Evolutionary conservation across 257 asterid species (phyloP).

Genomic region (Thymus mandschuricus): DNA sequence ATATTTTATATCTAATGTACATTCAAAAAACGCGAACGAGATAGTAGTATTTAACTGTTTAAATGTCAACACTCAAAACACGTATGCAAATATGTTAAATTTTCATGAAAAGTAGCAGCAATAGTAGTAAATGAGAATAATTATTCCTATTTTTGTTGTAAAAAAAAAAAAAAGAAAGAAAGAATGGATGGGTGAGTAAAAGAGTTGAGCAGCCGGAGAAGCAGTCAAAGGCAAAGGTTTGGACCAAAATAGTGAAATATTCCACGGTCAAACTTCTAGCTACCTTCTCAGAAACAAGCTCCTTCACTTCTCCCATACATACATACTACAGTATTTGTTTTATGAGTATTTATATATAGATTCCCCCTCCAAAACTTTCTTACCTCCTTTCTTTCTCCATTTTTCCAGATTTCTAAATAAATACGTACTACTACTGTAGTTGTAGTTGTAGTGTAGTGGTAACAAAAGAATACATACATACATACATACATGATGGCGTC

Average conservation of each 20-base stretch:
- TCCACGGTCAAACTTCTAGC: conserved; percentile 46
- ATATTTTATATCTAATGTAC: too few relatives aligned
- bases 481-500: conserved; percentile 17
- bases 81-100: too few relatives aligned
- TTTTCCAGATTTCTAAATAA: background rate
- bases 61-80: too few relatives aligned
- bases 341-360: background rate
- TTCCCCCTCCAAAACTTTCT: conserved; percentile 16
- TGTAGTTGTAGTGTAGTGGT: too few relatives aligned
- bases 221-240: conserved; percentile 64
- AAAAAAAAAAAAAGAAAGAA: background rate
- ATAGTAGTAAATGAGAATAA: too few relatives aligned
- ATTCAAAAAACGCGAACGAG: too few relatives aligned
- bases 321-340: background rate
- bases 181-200: too few relatives aligned
- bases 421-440: too few relatives aligned
- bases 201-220: conserved; percentile 64
- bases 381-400: background rate
- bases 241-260: conserved; percentile 34
- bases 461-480: too few relatives aligned
- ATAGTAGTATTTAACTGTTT: too few relatives aligned
- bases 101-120: too few relatives aligned
- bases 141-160: too few relatives aligned
- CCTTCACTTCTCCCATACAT: background rate
- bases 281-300: conserved; percentile 39